phyloP scores from a whole-genome alignment of 164 flowering plant genomes.

The Buxus sempervirens region DNA sequence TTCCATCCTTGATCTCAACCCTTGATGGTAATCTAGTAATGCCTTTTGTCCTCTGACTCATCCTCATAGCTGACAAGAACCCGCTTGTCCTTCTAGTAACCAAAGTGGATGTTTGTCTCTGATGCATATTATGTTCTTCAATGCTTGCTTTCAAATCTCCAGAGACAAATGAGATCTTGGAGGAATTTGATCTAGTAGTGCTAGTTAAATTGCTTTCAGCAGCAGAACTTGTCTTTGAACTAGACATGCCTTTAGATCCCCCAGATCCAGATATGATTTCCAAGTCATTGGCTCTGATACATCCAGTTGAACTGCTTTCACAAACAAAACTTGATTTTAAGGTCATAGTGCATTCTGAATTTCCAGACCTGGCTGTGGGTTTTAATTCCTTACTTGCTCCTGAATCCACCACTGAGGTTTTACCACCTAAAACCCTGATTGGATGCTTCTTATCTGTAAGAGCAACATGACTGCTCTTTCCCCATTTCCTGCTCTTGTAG shows the following conservation, averaged over 20 bases:
- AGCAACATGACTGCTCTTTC: conserved; percentile 10
- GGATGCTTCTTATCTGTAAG: conserved; percentile 30
- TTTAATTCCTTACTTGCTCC: conserved; percentile 17
- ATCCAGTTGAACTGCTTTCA: conserved; percentile 16
- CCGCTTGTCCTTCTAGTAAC: conserved; percentile 30
- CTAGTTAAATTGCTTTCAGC: conserved; percentile 28
- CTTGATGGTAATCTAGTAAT: conserved; percentile 54
- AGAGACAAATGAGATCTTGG: conserved; percentile 7
- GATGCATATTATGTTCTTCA: conserved; percentile 26
- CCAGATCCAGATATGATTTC: conserved; percentile 6
- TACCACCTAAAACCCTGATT: conserved; percentile 30
- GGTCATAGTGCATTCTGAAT: conserved; percentile 17
- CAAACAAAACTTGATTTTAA: conserved; percentile 15
- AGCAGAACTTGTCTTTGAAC: conserved; percentile 7
- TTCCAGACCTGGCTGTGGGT: conserved; percentile 17
- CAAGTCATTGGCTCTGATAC: conserved; percentile 5
- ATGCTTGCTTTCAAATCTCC: conserved; percentile 5
- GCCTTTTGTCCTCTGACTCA: conserved; percentile 45
- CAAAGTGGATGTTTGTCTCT: conserved; percentile 21
- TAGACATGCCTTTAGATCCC: conserved; percentile 4
- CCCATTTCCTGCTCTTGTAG: conserved; percentile 41
- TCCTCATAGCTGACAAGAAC: conserved; percentile 39
- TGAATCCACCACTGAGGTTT: conserved; percentile 12
- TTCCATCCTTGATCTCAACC: conserved; percentile 33
- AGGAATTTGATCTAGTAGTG: conserved; percentile 3